Evolutionary conservation across 1,284 basidiomycete genomes (phyloP).

Genomic region (Pseudozyma hubeiensis): DNA sequence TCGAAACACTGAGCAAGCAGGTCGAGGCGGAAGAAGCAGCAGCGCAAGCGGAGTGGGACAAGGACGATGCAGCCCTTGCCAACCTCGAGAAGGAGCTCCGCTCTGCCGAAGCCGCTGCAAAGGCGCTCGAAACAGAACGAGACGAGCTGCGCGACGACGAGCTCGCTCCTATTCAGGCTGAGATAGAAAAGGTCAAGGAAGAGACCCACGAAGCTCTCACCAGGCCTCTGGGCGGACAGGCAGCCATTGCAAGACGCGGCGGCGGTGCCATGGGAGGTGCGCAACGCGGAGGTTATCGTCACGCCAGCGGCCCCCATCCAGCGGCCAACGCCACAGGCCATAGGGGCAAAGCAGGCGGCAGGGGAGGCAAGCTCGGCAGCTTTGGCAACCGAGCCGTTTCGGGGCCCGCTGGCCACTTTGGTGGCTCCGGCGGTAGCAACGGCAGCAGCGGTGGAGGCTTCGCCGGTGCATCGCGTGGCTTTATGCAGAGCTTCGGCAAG

Average conservation of each 20-base stretch:
- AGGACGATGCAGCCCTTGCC: slow-evolving; percentile 42
- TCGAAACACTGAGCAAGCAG: slow-evolving; percentile 30
- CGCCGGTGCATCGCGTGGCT: slow-evolving; percentile 31
- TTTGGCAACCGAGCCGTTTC: slow-evolving; percentile 43
- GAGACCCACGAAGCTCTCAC: slow-evolving; percentile 34
- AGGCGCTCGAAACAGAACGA: slow-evolving; percentile 35
- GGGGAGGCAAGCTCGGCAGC: slow-evolving; percentile 33
- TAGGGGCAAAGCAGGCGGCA: slow-evolving; percentile 33
- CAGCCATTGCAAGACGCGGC: slow-evolving; percentile 24
- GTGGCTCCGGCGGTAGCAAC: slow-evolving; percentile 15
- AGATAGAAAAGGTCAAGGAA: slow-evolving; percentile 44
- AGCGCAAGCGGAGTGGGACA: slow-evolving; percentile 35
- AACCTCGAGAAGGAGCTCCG: slow-evolving; percentile 49
- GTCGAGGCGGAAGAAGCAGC: slow-evolving; percentile 45
- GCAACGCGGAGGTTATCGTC: slow-evolving; percentile 40
- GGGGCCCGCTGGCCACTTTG: slow-evolving; percentile 34
- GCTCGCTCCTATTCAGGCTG: slow-evolving; percentile 25
- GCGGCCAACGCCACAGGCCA: slow-evolving; percentile 12
- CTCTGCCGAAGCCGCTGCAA: slow-evolving; percentile 24
- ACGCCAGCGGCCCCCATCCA: slow-evolving; percentile 37
- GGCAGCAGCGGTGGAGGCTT: slow-evolving; percentile 20
- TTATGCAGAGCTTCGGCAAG: slow-evolving; percentile 48
- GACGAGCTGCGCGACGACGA: slow-evolving; percentile 46
- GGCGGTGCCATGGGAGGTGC: slow-evolving; percentile 23
- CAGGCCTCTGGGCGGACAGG: slow-evolving; percentile 12